These are phyloP conservation scores for Acer yangbiense DNA, from an alignment of 345 rosid genomes.

Conservation along the genomic window DNA sequence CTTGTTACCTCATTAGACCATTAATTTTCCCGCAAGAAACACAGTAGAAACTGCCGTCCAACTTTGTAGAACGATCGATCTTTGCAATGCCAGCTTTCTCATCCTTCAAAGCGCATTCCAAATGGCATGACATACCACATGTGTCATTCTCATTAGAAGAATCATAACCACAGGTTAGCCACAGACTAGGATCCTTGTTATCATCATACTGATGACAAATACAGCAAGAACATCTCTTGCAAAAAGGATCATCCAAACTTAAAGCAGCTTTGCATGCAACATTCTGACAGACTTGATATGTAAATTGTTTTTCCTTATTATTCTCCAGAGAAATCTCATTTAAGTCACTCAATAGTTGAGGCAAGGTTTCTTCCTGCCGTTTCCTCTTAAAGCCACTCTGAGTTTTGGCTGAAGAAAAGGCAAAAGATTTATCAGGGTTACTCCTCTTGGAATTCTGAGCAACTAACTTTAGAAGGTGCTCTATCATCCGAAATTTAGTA, in stretches of 20 bases:
- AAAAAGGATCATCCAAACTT: slow-evolving; percentile 49
- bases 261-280: slow-evolving; percentile 65
- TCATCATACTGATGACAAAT: slow-evolving; percentile 74
- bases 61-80: slow-evolving; percentile 34
- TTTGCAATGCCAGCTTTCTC: slow-evolving; percentile 57
- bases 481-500: slow-evolving; percentile 72
- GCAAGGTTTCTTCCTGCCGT: slow-evolving; percentile 37
- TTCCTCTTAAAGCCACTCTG: slow-evolving; percentile 43
- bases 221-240: slow-evolving; percentile 87
- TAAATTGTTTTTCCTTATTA: slow-evolving; percentile 32
- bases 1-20: slow-evolving; percentile 52
- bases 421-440: slow-evolving; percentile 1
- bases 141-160: slow-evolving; percentile 41
- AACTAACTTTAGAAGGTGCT: slow-evolving; percentile 67
- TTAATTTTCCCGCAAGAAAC: slow-evolving; percentile 66
- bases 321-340: slow-evolving; percentile 19
- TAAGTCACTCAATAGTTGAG: slow-evolving; percentile 27
- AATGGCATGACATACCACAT: slow-evolving; percentile 79
- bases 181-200: slow-evolving; percentile 85
- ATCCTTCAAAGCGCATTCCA: slow-evolving; percentile 60
- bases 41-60: slow-evolving; percentile 69
- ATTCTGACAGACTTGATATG: slow-evolving; percentile 54
- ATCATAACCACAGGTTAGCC: slow-evolving; percentile 75
- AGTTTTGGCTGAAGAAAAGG: slow-evolving; percentile 22
- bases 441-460: slow-evolving; percentile 39